Conservation (phyloP, 164 flowering plant genomes). For the Umbellularia californica region DNA sequence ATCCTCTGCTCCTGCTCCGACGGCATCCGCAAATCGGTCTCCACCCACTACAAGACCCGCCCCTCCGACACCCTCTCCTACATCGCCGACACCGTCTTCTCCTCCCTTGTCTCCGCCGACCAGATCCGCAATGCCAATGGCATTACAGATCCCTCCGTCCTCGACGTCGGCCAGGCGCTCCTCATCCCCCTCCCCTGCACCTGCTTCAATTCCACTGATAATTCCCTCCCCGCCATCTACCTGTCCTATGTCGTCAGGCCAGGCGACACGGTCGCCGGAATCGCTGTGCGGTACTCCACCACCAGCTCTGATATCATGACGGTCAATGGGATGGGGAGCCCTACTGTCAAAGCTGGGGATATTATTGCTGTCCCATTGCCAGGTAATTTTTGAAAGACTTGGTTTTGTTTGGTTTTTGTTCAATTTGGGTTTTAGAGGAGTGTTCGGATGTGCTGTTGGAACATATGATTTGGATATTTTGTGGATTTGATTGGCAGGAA, state of each 20-base stretch:
- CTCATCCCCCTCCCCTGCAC: constrained; percentile 84
- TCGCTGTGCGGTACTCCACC: constrained; percentile 62
- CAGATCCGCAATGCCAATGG: constrained; percentile 80
- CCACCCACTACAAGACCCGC: constrained; percentile 62
- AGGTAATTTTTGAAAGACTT: constrained; percentile 33
- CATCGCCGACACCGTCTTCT: constrained; percentile 54
- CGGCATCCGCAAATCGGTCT: constrained; percentile 73
- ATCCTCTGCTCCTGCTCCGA: constrained; percentile 74
- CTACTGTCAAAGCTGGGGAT: constrained; percentile 58
- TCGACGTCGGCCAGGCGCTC: constrained; percentile 59
- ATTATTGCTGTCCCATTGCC: constrained; percentile 87
- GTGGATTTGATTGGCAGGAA: too few relatives aligned
- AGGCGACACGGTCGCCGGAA: constrained; percentile 54
- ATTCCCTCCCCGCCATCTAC: constrained; percentile 65
- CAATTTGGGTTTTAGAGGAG: too few relatives aligned
- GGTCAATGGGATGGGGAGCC: constrained; percentile 80
- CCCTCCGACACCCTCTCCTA: constrained; percentile 70
- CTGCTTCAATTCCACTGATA: constrained; percentile 81
- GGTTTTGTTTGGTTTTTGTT: neutral
- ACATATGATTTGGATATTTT: too few relatives aligned
- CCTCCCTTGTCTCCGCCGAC: constrained; percentile 81
- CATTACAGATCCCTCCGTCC: constrained; percentile 49
- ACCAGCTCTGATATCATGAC: constrained; percentile 80
- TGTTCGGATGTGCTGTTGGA: too few relatives aligned
- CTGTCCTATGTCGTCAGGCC: constrained; percentile 69